Evolutionary conservation across 1,284 basidiomycete species (phyloP).

Genomic region (Leccinum griseonigrum): DNA sequence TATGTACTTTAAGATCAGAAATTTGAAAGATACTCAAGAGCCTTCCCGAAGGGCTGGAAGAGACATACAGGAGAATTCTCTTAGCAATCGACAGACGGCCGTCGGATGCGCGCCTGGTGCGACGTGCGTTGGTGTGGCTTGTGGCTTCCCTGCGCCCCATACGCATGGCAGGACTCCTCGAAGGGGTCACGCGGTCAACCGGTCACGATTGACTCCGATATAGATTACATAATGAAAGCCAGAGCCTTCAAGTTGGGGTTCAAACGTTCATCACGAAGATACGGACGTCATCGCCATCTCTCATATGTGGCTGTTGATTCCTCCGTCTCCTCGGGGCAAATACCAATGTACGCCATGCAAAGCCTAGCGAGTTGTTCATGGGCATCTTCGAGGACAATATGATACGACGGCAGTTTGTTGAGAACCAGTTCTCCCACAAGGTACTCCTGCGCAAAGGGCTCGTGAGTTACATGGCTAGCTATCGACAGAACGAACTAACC

Average conservation of each 20-base stretch:
- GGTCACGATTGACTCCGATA: conserved; percentile 3
- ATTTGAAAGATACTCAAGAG: conserved; percentile 3
- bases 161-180: neutral
- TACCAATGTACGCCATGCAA: conserved; percentile 2
- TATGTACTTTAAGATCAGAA: neutral
- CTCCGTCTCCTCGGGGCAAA: conserved; percentile 1
- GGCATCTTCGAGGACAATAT: neutral
- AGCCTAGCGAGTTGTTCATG: conserved; percentile 4
- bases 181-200: neutral
- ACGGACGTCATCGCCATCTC: conserved; percentile 1
- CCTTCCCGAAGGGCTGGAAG: conserved; percentile 13
- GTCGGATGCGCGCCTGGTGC: neutral
- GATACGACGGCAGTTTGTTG: neutral
- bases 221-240: neutral
- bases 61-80: conserved; percentile 14
- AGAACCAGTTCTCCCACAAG: conserved; percentile 1
- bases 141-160: conserved; percentile 4
- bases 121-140: conserved; percentile 8
- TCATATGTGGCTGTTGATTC: neutral
- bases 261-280: neutral
- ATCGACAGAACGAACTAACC: neutral
- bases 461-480: neutral
- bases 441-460: conserved; percentile 3
- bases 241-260: conserved; percentile 1
- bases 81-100: neutral